These are phyloP conservation scores for Pythium grandisporangium DNA, from an alignment of 352 stramenopile genomes.

Conservation along the genomic window DNA sequence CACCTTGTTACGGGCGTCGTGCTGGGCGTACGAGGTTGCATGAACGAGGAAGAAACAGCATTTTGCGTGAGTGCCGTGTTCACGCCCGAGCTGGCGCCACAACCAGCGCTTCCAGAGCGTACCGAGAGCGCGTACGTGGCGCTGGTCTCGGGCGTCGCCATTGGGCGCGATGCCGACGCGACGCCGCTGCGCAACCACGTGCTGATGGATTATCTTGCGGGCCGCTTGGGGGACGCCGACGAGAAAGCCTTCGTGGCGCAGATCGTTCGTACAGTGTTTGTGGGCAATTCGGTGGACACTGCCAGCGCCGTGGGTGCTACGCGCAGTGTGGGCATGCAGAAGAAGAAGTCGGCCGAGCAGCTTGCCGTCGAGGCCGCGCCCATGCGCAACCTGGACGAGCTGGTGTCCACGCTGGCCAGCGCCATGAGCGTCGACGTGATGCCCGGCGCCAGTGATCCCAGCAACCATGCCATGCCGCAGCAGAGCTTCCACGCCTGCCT, in stretches of 20 bases:
- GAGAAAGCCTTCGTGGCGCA: conserved; percentile 52
- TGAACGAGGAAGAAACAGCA: conserved; percentile 23
- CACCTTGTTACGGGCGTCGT: conserved; percentile 70
- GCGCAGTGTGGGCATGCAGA: conserved; percentile 6
- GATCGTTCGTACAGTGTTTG: conserved; percentile 72
- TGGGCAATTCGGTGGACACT: conserved; percentile 43
- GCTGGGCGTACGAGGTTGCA: conserved; percentile 48
- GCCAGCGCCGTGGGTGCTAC: conserved; percentile 4
- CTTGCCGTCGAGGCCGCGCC: conserved; percentile 33
- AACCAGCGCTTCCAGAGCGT: conserved; percentile 30
- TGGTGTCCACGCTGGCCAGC: conserved; percentile 57
- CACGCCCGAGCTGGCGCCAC: conserved; percentile 36
- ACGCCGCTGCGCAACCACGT: conserved; percentile 48
- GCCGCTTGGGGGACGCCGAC: conserved; percentile 35
- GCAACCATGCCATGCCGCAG: conserved; percentile 87
- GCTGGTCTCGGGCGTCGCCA: conserved; percentile 44
- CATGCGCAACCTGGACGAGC: conserved; percentile 60
- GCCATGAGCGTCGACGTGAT: conserved; percentile 90
- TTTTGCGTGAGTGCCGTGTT: conserved; percentile 63
- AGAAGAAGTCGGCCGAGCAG: conserved; percentile 37
- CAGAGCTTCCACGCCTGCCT: conserved; percentile 92
- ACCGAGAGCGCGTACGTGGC: conserved; percentile 54
- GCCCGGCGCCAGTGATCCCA: conserved; percentile 84
- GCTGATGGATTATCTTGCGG: conserved; percentile 71
- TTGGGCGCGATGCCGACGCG: conserved; percentile 24